Base-by-base conservation (phyloP, 768 basidiomycete species). In the Cantharellus anzutake region DNA sequence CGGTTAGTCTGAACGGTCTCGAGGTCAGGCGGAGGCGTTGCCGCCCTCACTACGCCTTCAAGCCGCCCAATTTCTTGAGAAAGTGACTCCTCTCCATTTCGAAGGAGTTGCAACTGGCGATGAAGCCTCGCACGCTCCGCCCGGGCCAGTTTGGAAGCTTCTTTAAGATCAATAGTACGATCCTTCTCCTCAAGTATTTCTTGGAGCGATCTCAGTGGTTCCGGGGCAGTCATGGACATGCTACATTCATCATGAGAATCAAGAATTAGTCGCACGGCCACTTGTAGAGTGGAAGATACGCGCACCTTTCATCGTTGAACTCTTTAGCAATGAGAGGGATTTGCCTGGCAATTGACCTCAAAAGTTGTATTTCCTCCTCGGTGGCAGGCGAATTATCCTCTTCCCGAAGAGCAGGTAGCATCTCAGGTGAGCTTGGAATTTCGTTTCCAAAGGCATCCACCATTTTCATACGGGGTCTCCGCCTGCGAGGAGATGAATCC, bases 381-480 rank as follows among this genome's bases (percentile, higher is more conserved):
- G 52, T 37, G 52, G 52, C 52, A 11, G 52, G 52, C 11, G 11
- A 7, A 55, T 55, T 7, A 55, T 55, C 52, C 7, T 55, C 52
- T 48, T 48, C 44, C 20, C 20, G 20, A 29, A 29, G 20, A 29
- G 20, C 20, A 29, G 20, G 20, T 29, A 29, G 20, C 20, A 29
- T 29, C 20, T 29, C 20, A 29, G 20, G 20, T 29, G 20, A 29
- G 20, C 20, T 29, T 29, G 20, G 20, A 11, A 48, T 11, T 48
- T 48, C 52, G 52, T 55, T 55, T 37, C 52, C 52, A 55, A 55
- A 55, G 14, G 14, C 52, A 37, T 55, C 52, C 52, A 55, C 52
- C 52, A 55, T 55, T 55, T 37, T 55, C 52, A 55, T 14, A 55
- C 52, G 52, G 1, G 11, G 7, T 37, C 52, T 11, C 35, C 52